These are phyloP conservation scores for Blastobotrys illinoisensis DNA, from an alignment of 1,139 yeast species.

Conservation along the genomic window DNA sequence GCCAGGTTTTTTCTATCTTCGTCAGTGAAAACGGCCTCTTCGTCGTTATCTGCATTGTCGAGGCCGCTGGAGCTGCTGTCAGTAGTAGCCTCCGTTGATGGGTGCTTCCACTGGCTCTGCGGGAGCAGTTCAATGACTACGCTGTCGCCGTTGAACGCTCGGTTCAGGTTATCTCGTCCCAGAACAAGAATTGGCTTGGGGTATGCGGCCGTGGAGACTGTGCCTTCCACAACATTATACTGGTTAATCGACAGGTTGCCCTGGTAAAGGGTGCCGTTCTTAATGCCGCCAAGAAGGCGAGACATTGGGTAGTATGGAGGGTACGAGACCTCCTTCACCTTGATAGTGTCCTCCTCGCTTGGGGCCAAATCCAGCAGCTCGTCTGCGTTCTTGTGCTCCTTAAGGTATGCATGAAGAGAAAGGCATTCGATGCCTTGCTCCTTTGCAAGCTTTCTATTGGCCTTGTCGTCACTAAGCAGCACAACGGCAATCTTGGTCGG, in stretches of 20 bases:
- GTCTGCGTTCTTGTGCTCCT: constrained; percentile 66
- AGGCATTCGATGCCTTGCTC: constrained; percentile 50
- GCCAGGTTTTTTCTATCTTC: constrained; percentile 70
- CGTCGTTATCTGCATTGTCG: constrained; percentile 41
- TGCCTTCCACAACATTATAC: constrained; percentile 85
- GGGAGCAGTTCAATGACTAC: constrained; percentile 91
- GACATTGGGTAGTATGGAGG: constrained; percentile 78
- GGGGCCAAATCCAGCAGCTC: constrained; percentile 81
- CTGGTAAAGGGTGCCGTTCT: constrained; percentile 80
- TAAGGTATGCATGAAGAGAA: constrained; percentile 61
- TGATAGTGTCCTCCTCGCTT: constrained; percentile 30
- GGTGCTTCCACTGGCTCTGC: constrained; percentile 80
- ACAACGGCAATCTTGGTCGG: constrained; percentile 42
- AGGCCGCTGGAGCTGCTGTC: constrained; percentile 61
- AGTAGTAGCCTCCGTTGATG: constrained; percentile 73
- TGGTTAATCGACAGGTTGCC: constrained; percentile 77
- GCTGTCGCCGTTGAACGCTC: constrained; percentile 88
- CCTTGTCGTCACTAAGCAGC: constrained; percentile 72
- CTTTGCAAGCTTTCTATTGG: constrained; percentile 55
- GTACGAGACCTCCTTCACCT: constrained; percentile 38
- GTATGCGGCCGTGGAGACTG: constrained; percentile 66
- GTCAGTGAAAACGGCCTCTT: constrained; percentile 48
- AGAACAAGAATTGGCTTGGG: constrained; percentile 75
- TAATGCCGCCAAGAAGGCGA: constrained; percentile 83
- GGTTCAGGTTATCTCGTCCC: constrained; percentile 80